phyloP scores from a whole-genome alignment of 1,284 basidiomycete genomes.

The Rhodotorula sp. region DNA sequence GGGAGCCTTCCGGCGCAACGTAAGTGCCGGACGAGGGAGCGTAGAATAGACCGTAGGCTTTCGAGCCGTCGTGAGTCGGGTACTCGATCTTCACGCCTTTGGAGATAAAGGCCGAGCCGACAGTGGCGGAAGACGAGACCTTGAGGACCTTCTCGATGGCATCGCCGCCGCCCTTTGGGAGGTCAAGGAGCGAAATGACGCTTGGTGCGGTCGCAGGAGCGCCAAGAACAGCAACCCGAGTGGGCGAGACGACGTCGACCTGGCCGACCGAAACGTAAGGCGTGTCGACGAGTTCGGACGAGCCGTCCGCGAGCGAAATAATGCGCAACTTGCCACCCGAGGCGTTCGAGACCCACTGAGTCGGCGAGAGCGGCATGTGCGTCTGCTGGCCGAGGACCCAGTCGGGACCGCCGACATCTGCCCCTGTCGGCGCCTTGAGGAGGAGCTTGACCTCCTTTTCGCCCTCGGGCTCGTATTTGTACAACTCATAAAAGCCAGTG shows the following conservation, averaged over 20 bases:
- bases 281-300: conserved; percentile 49
- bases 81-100: conserved; percentile 29
- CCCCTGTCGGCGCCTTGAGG: conserved; percentile 53
- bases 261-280: conserved; percentile 55
- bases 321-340: conserved; percentile 51
- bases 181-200: conserved; percentile 51
- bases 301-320: conserved; percentile 30
- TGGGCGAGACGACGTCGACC: conserved; percentile 51
- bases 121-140: conserved; percentile 23
- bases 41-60: conserved; percentile 59
- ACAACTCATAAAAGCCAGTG: conserved; percentile 70
- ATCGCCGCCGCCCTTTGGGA: conserved; percentile 24
- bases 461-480: conserved; percentile 54
- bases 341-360: conserved; percentile 55
- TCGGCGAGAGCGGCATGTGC: conserved; percentile 56
- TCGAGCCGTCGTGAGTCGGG: background rate
- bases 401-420: conserved; percentile 56
- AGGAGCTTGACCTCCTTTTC: conserved; percentile 48
- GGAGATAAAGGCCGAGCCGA: conserved; percentile 32
- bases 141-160: conserved; percentile 24
- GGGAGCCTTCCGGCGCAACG: conserved; percentile 54
- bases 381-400: conserved; percentile 60
- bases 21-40: conserved; percentile 63
- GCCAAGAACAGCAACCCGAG: conserved; percentile 45
- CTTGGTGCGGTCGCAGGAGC: conserved; percentile 52